Base-by-base conservation (phyloP, 2,329 filamentous ascomycete genomes). In the Diaporthe aspalathi region DNA sequence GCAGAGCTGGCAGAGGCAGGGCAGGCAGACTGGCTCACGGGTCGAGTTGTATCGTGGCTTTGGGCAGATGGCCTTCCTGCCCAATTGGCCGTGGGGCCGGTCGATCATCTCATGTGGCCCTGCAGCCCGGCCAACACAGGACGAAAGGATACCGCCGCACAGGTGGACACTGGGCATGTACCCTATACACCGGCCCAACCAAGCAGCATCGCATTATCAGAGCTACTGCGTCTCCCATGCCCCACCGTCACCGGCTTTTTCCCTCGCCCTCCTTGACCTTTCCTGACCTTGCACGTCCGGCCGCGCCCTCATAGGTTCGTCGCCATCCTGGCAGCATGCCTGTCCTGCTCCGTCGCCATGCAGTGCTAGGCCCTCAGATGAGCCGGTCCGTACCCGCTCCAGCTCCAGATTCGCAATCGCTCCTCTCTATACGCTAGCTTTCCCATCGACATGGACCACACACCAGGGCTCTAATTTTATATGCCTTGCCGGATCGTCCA, bases 391-490 rank as follows among this genome's bases (percentile, higher is more conserved):
- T 80, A 81, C 82, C 82, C 82, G 82, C 81, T 82, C 79, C 78
- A 80, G 79, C 81, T 82, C 79, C 78, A 80, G 79, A 82, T 81
- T 81, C 79, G 79, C 79, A 79, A 77, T 79, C 52, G 57, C 66
- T 50, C 11, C 35, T 54, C 69, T 63, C 66, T 65, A 79, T 81
- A 78, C 77, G 78, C 79, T 82, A 83, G 83, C 52, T 66, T 50
- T 80, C 83, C 78, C 60, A 65, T 65, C 82, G 79, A 83, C 79
- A 38, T 38, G 35, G 35, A 38, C 35, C 35, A 38, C 35, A 38
- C 76, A 77, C 80, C 78, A 78, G 80, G 81, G 78, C 81, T 79
- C 82, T 84, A 83, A 84, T 84, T 83, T 84, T 82, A 84, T 83
- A 82, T 81, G 79, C 76, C 76, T 79, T 74, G 76, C 74, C 72